Conservation (phyloP, 164 flowering plant genomes). For the Annona cherimola region DNA sequence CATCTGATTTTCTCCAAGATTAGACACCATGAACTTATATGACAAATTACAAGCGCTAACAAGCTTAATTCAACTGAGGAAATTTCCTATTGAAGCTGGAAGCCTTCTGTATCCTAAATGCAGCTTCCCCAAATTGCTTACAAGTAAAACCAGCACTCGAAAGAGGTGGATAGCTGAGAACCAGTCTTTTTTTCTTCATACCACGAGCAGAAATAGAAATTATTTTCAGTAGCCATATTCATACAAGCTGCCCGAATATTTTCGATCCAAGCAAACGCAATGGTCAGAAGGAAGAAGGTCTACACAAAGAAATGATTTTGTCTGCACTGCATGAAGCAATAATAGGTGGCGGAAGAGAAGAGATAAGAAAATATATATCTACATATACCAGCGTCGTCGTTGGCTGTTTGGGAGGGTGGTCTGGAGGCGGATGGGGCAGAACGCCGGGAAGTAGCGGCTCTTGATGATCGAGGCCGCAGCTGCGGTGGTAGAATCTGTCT, state of each 20-base stretch:
- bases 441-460: conserved; percentile 27
- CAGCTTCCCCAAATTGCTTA: neutral
- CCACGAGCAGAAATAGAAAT: neutral
- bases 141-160: neutral
- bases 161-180: neutral
- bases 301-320: neutral
- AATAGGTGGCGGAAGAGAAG: neutral
- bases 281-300: neutral
- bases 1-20: too few relatives aligned
- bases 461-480: conserved; percentile 15
- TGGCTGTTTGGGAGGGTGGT: neutral
- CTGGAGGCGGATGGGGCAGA: conserved; percentile 28
- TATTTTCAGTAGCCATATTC: too few relatives aligned
- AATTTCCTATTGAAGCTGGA: too few relatives aligned
- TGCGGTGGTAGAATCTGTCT: conserved; percentile 6
- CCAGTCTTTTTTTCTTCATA: neutral
- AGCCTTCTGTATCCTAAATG: neutral
- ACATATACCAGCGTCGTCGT: neutral
- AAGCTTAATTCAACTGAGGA: too few relatives aligned
- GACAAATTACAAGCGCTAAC: too few relatives aligned
- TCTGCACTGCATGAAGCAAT: neutral
- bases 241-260: too few relatives aligned
- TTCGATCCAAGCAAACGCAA: neutral
- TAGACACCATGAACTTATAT: too few relatives aligned
- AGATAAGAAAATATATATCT: neutral